phyloP scores from a whole-genome alignment of 768 basidiomycete genomes.

The Chlorophyllum brunneum region DNA sequence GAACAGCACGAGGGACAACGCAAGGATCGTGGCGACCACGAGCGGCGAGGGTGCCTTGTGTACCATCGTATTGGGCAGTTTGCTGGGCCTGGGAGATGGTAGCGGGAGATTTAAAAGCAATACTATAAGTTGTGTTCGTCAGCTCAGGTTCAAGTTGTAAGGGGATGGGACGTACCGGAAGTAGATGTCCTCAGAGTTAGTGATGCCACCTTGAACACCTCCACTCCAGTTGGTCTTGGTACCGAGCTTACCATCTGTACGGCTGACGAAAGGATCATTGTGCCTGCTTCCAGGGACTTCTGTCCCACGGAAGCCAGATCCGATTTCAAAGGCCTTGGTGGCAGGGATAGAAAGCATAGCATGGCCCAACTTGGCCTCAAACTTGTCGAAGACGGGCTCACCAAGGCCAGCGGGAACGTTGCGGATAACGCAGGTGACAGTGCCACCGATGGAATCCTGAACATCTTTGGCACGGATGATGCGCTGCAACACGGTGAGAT shows the following conservation, averaged over 20 bases:
- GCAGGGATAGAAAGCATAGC: slow-evolving; percentile 99
- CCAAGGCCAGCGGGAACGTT: slow-evolving; percentile 88
- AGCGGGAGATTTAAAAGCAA: slow-evolving; percentile 98
- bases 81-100: slow-evolving; percentile 91
- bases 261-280: slow-evolving; percentile 82
- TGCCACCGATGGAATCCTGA: slow-evolving; percentile 96
- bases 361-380: slow-evolving; percentile 92
- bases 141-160: background rate
- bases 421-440: slow-evolving; percentile 93
- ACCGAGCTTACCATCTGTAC: slow-evolving; percentile 65
- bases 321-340: slow-evolving; percentile 97
- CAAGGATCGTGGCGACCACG: slow-evolving; percentile 96
- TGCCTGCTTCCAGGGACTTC: slow-evolving; percentile 91
- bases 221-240: slow-evolving; percentile 96
- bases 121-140: slow-evolving; percentile 36
- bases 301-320: slow-evolving; percentile 93
- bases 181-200: slow-evolving; percentile 96
- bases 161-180: slow-evolving; percentile 62
- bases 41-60: slow-evolving; percentile 81
- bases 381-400: slow-evolving; percentile 98
- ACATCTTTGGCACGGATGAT: slow-evolving; percentile 91
- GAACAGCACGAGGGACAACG: slow-evolving; percentile 94
- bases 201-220: slow-evolving; percentile 96
- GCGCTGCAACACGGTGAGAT: slow-evolving; percentile 47
- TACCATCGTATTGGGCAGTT: slow-evolving; percentile 93